Conservation (phyloP, 306 rosid species). For the Prunus mira region DNA sequence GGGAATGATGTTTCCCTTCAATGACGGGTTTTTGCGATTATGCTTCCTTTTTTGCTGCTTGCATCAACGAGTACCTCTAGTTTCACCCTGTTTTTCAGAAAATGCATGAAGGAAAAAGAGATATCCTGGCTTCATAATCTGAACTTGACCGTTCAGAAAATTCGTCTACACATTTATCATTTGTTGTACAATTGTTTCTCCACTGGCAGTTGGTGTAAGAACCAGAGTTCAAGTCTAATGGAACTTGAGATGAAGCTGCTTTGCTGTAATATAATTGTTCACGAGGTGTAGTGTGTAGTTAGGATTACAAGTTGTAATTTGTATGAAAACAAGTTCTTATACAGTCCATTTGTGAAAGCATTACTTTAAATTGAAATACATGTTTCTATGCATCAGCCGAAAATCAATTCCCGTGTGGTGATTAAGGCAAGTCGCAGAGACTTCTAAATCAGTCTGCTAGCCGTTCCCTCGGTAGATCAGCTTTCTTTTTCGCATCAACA, state of each 20-base stretch:
- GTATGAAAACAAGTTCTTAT: slow-evolving; percentile 1
- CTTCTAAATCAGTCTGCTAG: not conserved
- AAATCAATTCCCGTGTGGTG: not conserved
- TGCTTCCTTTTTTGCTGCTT: not conserved
- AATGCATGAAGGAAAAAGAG: not conserved
- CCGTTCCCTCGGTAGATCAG: not conserved
- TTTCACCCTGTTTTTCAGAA: not conserved
- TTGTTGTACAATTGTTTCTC: not conserved
- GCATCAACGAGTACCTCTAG: slow-evolving; percentile 2
- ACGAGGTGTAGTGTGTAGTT: not conserved
- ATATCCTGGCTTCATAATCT: not conserved
- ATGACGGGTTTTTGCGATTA: slow-evolving; percentile 7
- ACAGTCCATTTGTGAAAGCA: not conserved
- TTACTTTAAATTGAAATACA: not conserved
- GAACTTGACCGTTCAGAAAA: not conserved
- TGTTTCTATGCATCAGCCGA: not conserved
- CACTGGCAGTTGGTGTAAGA: not conserved
- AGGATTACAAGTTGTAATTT: not conserved
- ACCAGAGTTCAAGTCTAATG: not conserved
- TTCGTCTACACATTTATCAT: not conserved
- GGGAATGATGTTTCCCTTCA: slow-evolving; percentile 14
- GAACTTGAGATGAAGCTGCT: not conserved
- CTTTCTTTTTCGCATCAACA: not conserved
- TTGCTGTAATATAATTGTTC: not conserved
- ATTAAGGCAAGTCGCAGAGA: not conserved